Evolutionary conservation across 805 yeast species (phyloP).

Genomic region (Suhomyces kilbournensis): DNA sequence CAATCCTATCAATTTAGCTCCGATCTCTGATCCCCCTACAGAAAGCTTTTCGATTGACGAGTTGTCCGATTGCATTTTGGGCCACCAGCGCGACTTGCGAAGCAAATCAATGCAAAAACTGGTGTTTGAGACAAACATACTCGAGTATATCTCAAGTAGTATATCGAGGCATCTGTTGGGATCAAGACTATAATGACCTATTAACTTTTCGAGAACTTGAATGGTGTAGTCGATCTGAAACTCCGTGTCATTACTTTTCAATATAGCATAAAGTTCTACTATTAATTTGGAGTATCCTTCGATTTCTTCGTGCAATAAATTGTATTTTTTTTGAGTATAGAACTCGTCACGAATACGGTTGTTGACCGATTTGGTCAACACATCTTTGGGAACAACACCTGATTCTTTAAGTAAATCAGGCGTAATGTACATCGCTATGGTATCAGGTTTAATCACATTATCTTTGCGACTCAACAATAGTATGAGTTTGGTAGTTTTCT

Average conservation of each 20-base stretch:
- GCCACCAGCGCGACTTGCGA: constrained; percentile 67
- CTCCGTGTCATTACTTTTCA: constrained; percentile 37
- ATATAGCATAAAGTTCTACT: constrained; percentile 44
- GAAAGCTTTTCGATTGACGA: constrained; percentile 31
- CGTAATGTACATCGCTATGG: constrained; percentile 29
- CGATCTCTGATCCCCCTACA: constrained; percentile 54
- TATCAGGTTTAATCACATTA: constrained; percentile 26
- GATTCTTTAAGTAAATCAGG: constrained; percentile 24
- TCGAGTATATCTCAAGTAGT: constrained; percentile 51
- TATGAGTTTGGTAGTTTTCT: constrained; percentile 20
- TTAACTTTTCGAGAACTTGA: constrained; percentile 51
- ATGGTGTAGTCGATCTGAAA: constrained; percentile 44
- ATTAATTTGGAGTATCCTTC: constrained; percentile 74
- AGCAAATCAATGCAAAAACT: constrained; percentile 50
- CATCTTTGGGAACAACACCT: constrained; percentile 29
- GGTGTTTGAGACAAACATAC: constrained; percentile 42
- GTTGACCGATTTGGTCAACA: constrained; percentile 37
- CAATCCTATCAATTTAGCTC: constrained; percentile 53
- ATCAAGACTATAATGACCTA: constrained; percentile 76
- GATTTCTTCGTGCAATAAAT: constrained; percentile 67
- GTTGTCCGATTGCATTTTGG: constrained; percentile 32
- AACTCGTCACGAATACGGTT: constrained; percentile 39
- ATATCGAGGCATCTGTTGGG: constrained; percentile 67
- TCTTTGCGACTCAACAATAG: constrained; percentile 20
- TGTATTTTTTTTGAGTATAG: constrained; percentile 55